phyloP scores from a whole-genome alignment of 2,329 filamentous ascomycete genomes.

The Aspergillus jensenii region DNA sequence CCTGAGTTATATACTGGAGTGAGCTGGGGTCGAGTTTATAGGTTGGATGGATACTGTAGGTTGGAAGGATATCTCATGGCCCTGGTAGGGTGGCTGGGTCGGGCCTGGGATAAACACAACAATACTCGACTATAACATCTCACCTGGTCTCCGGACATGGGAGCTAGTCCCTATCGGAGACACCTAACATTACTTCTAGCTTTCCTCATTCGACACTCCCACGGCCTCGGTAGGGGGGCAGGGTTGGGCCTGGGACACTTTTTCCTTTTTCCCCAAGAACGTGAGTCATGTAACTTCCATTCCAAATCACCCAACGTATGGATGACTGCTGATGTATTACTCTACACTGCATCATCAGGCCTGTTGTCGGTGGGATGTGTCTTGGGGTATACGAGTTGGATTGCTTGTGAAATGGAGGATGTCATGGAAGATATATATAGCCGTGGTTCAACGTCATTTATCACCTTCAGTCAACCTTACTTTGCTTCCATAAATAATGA shows the following conservation, averaged over 20 bases:
- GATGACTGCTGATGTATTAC: neutral
- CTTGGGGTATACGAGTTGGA: neutral
- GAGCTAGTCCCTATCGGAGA: neutral
- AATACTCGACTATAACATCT: neutral
- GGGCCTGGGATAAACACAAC: neutral
- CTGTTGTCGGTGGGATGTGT: neutral
- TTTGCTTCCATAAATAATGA: too few species aligned
- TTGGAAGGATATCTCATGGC: too few species aligned
- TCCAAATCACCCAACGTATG: neutral
- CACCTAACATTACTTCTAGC: neutral
- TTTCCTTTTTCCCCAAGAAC: neutral
- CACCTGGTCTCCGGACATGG: neutral
- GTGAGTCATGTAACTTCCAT: neutral
- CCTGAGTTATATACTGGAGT: neutral
- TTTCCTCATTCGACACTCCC: neutral
- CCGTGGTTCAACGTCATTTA: too few species aligned
- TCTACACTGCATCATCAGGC: neutral
- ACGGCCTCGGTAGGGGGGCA: slow-evolving; percentile 7
- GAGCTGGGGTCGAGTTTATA: neutral
- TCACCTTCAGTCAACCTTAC: too few species aligned
- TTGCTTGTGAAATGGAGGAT: slow-evolving; percentile 13
- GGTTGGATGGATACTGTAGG: too few species aligned
- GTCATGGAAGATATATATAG: too few species aligned
- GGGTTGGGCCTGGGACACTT: slow-evolving; percentile 7
- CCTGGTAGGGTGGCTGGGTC: neutral